Percentiles rank a stretch among this genome's conserved stretches.
phyloP scores from a whole-genome alignment of 495 filamentous ascomycete species.

The Annulohypoxylon moriforme region DNA sequence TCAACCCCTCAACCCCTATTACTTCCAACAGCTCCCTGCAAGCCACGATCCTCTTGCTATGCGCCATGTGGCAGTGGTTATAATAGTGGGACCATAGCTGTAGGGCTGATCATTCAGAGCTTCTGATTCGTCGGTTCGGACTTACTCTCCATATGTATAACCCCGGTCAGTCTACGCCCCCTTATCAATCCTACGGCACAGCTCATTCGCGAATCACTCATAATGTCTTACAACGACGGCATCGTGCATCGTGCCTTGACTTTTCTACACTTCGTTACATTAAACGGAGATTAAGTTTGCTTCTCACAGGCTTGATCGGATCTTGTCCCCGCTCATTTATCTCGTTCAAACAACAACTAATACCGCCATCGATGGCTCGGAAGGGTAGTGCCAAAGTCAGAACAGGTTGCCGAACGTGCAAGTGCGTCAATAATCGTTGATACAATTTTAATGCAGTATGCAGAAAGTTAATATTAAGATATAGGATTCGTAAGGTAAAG shows the following conservation, averaged over 20 bases:
- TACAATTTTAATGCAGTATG: not conserved
- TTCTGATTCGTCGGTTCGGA: slow-evolving; percentile 30
- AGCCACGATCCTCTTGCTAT: not conserved
- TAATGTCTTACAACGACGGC: not conserved
- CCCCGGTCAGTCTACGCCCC: slow-evolving; percentile 21
- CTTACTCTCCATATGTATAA: slow-evolving; percentile 19
- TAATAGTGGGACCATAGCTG: not conserved
- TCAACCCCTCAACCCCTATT: no score
- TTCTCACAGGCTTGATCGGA: slow-evolving; percentile 31
- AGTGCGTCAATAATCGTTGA: slow-evolving; percentile 32
- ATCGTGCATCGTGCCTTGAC: not conserved
- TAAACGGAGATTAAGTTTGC: not conserved
- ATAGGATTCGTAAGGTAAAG: slow-evolving; percentile 63
- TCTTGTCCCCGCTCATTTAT: not conserved
- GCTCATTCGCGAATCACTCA: not conserved
- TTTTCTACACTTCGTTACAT: not conserved
- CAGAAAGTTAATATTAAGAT: not conserved
- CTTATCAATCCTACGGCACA: not conserved
- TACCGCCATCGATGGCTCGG: slow-evolving; percentile 31
- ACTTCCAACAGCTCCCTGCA: no score
- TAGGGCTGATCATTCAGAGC: slow-evolving; percentile 14
- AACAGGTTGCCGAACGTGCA: slow-evolving; percentile 47
- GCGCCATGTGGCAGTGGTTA: not conserved
- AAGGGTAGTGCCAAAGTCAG: slow-evolving; percentile 44
- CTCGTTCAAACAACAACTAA: not conserved